Percentiles rank a stretch among this genome's conserved stretches.
These are phyloP conservation scores for Juncus effusus DNA, from an alignment of 176 grass and related monocot species.

Conservation along the genomic window DNA sequence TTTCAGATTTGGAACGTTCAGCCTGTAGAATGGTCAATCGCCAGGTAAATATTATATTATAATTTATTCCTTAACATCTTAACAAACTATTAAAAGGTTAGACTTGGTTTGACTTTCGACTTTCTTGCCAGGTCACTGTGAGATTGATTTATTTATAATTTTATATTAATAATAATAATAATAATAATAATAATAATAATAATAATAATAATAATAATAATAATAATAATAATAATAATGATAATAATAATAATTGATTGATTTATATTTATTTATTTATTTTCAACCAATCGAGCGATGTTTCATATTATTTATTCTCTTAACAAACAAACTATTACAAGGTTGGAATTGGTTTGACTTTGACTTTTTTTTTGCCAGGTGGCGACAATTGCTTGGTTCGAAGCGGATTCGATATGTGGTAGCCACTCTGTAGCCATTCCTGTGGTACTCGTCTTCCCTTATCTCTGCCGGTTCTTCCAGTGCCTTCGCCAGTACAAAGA, in stretches of 20 bases:
- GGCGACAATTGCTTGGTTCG: constrained; percentile 97
- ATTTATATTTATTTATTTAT: no score
- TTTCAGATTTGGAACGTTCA: constrained; percentile 97
- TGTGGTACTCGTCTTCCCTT: constrained; percentile 84
- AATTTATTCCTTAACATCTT: neutral
- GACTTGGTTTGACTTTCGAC: neutral
- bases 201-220: no score
- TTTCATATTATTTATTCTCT: no score
- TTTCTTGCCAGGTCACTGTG: constrained; percentile 53
- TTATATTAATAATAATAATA: no score
- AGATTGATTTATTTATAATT: no score
- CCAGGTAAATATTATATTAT: constrained; percentile 52
- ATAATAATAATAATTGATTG: no score
- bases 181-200: no score
- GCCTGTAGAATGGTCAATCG: constrained; percentile 91
- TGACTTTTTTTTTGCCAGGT: constrained; percentile 48
- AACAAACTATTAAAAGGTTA: no score
- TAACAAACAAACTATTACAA: no score
- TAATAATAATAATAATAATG: no score
- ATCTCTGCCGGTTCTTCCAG: constrained; percentile 92
- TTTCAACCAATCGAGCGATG: no score
- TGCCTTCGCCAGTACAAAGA: constrained; percentile 95
- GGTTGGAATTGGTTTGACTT: neutral
- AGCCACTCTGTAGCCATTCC: constrained; percentile 96
- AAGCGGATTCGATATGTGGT: constrained; percentile 97